These are phyloP conservation scores for Monilinia vaccinii-corymbosi DNA, from an alignment of 2,329 filamentous ascomycete genomes.

Conservation along the genomic window DNA sequence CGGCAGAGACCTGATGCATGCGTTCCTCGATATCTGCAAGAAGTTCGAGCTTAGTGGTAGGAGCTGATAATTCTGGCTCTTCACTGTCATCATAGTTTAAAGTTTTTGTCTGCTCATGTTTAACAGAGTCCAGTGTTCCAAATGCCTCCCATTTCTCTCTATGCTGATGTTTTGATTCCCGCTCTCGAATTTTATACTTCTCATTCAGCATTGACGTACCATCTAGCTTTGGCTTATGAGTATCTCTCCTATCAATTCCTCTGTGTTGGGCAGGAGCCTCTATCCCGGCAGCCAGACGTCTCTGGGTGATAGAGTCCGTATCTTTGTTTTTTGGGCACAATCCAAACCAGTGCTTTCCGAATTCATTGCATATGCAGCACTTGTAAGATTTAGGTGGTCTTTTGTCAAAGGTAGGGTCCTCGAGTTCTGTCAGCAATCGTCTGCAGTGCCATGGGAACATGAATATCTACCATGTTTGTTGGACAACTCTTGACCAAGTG, in stretches of 20 bases:
- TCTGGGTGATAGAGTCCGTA: constrained; percentile 29
- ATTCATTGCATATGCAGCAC: constrained; percentile 31
- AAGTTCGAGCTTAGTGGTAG: background rate
- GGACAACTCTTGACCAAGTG: constrained; percentile 34
- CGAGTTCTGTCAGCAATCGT: background rate
- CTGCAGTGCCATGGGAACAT: background rate
- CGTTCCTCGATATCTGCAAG: background rate
- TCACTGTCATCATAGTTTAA: background rate
- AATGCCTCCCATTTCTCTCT: background rate
- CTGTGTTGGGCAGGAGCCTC: background rate
- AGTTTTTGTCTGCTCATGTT: background rate
- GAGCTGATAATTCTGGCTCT: background rate
- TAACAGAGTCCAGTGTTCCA: background rate
- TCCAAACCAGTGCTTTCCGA: constrained; percentile 30
- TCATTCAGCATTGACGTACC: background rate
- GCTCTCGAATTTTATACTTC: background rate
- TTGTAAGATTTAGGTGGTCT: constrained; percentile 27
- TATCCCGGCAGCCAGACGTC: constrained; percentile 20
- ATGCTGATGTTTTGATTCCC: background rate
- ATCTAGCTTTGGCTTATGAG: background rate
- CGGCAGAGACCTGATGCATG: background rate
- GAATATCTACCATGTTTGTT: constrained; percentile 30
- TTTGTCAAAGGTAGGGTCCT: constrained; percentile 31
- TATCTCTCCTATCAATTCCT: background rate
- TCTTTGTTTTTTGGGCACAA: constrained; percentile 33